phyloP scores from a whole-genome alignment of 129 eudicot genomes.

The Escallonia rubra region DNA sequence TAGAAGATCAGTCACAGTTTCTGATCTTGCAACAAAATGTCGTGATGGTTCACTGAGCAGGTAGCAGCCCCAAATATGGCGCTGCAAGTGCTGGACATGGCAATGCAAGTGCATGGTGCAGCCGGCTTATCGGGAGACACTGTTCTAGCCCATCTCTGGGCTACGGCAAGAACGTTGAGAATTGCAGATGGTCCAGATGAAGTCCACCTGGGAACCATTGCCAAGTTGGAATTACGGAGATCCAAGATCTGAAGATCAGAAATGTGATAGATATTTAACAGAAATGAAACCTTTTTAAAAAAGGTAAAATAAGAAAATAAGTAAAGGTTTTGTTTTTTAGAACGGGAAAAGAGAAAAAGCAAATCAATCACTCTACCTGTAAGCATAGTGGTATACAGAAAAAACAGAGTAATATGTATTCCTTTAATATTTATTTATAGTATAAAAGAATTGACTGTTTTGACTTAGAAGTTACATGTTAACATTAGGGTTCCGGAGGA shows the following conservation, averaged over 20 bases:
- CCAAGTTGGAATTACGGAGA: conserved; percentile 67
- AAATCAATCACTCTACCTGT: neutral
- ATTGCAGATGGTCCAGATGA: conserved; percentile 99
- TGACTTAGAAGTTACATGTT: no score
- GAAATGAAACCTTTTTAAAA: neutral
- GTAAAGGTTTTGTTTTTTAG: neutral
- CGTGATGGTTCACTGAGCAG: conserved; percentile 24
- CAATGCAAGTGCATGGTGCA: conserved; percentile 97
- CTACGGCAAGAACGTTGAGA: conserved; percentile 80
- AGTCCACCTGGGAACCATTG: conserved; percentile 93
- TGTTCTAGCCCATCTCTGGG: conserved; percentile 78
- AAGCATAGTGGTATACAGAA: no score
- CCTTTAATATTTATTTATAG: no score
- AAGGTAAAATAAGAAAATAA: neutral
- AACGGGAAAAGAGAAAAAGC: neutral
- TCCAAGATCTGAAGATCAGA: conserved; percentile 55
- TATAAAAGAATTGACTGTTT: no score
- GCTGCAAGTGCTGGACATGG: conserved; percentile 74
- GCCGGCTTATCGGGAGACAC: conserved; percentile 94
- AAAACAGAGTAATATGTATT: neutral
- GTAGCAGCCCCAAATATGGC: conserved; percentile 96
- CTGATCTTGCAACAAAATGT: neutral
- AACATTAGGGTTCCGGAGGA: neutral
- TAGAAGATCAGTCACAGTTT: neutral
- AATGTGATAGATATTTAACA: no score